phyloP scores from a whole-genome alignment of 2,329 filamentous ascomycete genomes.

The Fusarium sp. region DNA sequence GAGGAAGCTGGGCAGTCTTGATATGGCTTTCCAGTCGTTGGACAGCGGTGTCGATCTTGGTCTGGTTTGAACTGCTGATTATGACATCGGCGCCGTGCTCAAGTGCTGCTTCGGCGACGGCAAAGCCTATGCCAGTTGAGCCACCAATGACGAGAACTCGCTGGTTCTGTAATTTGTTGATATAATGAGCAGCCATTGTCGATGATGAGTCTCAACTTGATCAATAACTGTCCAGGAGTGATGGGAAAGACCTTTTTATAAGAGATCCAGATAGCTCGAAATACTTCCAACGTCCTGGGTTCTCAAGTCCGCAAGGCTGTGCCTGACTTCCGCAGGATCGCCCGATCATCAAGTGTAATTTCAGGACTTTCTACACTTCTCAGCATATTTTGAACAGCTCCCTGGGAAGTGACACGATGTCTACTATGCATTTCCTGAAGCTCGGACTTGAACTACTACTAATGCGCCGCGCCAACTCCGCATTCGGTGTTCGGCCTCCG shows the following conservation, averaged over 20 bases:
- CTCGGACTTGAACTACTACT: no score
- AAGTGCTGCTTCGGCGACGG: neutral
- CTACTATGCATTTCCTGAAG: neutral
- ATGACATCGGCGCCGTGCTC: neutral
- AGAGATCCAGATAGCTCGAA: no score
- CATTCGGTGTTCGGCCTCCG: constrained; percentile 8
- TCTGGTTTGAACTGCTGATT: neutral
- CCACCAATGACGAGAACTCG: neutral
- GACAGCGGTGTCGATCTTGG: neutral
- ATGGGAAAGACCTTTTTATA: no score
- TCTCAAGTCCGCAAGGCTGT: no score
- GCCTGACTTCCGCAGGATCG: no score
- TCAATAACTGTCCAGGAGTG: no score
- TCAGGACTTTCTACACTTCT: no score
- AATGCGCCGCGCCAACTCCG: neutral
- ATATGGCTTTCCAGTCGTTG: fast-evolving
- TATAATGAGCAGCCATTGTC: neutral
- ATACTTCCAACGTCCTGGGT: no score
- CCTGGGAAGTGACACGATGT: no score
- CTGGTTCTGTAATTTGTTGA: neutral
- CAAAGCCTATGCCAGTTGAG: constrained; percentile 5
- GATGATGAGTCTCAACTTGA: no score
- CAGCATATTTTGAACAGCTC: no score
- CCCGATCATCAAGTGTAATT: no score
- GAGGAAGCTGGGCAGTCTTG: fast-evolving